phyloP scores from a whole-genome alignment of 352 stramenopile species.

The Pythium rhizo-oryzae region DNA sequence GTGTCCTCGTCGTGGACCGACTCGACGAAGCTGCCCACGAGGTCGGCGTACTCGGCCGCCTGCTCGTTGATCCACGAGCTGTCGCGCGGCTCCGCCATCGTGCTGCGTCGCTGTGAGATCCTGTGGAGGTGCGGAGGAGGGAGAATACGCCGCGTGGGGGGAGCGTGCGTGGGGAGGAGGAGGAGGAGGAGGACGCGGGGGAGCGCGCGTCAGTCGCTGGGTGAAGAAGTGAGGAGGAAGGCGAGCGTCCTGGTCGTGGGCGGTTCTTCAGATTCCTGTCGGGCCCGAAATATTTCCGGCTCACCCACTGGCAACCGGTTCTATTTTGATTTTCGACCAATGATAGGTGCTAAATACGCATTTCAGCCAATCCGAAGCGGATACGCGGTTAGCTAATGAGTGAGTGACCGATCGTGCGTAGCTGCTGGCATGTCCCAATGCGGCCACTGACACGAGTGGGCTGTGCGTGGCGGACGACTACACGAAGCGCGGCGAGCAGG shows the following conservation, averaged over 20 bases:
- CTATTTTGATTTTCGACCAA: constrained; percentile 14
- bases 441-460: constrained; percentile 20
- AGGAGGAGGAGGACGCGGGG: constrained; percentile 12
- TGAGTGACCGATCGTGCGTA: constrained; percentile 23
- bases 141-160: constrained; percentile 1
- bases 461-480: too few species aligned
- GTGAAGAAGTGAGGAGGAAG: not conserved
- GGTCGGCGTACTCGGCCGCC: constrained; percentile 79
- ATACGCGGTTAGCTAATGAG: constrained; percentile 26
- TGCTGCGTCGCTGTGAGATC: not conserved
- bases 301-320: constrained; percentile 8
- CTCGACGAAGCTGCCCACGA: constrained; percentile 86
- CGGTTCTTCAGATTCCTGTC: not conserved
- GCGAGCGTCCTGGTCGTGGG: not conserved
- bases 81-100: constrained; percentile 17
- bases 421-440: constrained; percentile 21
- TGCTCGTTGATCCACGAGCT: constrained; percentile 83
- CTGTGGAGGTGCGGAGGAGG: not conserved
- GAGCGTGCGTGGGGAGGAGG: not conserved
- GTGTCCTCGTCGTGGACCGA: constrained; percentile 82
- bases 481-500: too few species aligned
- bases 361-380: constrained; percentile 17
- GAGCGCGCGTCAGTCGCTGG: constrained; percentile 2
- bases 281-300: constrained; percentile 22
- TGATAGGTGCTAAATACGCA: not conserved